Base-by-base conservation (phyloP, 2,329 filamentous ascomycete genomes). In the Fusarium praegraminearum region DNA sequence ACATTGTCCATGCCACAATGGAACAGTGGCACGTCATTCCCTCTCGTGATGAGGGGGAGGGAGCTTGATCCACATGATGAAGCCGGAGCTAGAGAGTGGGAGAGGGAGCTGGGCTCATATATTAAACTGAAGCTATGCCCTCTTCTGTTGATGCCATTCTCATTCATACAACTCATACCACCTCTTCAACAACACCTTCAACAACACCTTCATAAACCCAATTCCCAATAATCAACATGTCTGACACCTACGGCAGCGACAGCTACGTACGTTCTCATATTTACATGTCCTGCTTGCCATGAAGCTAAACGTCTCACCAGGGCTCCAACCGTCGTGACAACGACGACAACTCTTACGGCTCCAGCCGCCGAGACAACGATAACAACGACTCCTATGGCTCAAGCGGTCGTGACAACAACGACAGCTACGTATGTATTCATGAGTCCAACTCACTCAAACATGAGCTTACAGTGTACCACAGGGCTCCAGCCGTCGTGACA, bases 161-260 rank as follows among this genome's bases (percentile, higher is more conserved):
- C 54, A 44, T 22, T 36, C 55, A 57, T 49, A 33, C 53, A 52
- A 53, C 41, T 57, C 12, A n/a, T 26, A 60, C 41, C 32, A 62
- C 49, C 53, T 44, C 22, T 26, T 54, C 35, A 40, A 10, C 36
- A 32, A 15, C 35, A 57, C 44, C 22, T 26, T 54, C 35, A 40
- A 10, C 36, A 32, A 15, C 35, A 57, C 44, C 36, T 24, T 44
- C 26, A 53, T 18, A 28, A 57, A 52, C 24, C n/a, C n/a, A 54
- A 38, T 16, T 18, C 16, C n/a, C 51, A 54, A 63, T 44, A 35
- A 49, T 68, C 72, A 80, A 35, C 57, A 83, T 85, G 84, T 85
- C 83, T 81, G 84, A 82, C 80, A 77, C 79, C 74, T 80, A 83
- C 79, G 78, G 78, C 61, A 68, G 73, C 75, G 77, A 76, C 65